Conservation (phyloP, 2,329 filamentous ascomycete genomes). For the Microdochium bolleyi region DNA sequence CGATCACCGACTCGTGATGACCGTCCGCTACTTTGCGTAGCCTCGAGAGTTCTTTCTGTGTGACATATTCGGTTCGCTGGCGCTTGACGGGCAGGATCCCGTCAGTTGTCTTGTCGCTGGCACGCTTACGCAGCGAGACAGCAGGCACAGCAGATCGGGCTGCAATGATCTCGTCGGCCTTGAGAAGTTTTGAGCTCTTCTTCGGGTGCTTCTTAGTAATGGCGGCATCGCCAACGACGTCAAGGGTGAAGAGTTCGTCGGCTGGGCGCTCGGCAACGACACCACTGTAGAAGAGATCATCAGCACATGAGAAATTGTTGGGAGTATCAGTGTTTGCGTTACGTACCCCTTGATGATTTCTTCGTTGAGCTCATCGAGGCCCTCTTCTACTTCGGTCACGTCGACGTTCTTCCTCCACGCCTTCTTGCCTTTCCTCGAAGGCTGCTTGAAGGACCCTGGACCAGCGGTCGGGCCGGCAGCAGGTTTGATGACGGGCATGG, state of each 20-base stretch:
- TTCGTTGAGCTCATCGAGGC: slow-evolving; percentile 76
- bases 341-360: slow-evolving; percentile 83
- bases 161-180: slow-evolving; percentile 85
- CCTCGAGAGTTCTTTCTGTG: slow-evolving; percentile 73
- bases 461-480: slow-evolving; percentile 45
- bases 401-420: slow-evolving; percentile 99
- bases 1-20: slow-evolving; percentile 45
- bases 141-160: slow-evolving; percentile 75
- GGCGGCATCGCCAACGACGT: slow-evolving; percentile 61
- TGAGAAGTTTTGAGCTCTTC: slow-evolving; percentile 69
- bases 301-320: slow-evolving; percentile 2
- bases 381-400: slow-evolving; percentile 74
- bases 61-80: slow-evolving; percentile 70
- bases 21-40: slow-evolving; percentile 75
- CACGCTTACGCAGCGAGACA: slow-evolving; percentile 70
- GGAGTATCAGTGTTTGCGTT: background rate
- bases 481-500: slow-evolving; percentile 46
- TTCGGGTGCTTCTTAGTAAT: slow-evolving; percentile 57
- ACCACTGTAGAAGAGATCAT: slow-evolving; percentile 50
- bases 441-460: slow-evolving; percentile 76
- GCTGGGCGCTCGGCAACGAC: slow-evolving; percentile 77
- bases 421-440: slow-evolving; percentile 95
- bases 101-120: slow-evolving; percentile 61
- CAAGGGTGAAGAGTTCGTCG: slow-evolving; percentile 77
- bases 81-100: slow-evolving; percentile 69